Conservation (phyloP, 139 green algal species). For the Micromonas commoda region DNA sequence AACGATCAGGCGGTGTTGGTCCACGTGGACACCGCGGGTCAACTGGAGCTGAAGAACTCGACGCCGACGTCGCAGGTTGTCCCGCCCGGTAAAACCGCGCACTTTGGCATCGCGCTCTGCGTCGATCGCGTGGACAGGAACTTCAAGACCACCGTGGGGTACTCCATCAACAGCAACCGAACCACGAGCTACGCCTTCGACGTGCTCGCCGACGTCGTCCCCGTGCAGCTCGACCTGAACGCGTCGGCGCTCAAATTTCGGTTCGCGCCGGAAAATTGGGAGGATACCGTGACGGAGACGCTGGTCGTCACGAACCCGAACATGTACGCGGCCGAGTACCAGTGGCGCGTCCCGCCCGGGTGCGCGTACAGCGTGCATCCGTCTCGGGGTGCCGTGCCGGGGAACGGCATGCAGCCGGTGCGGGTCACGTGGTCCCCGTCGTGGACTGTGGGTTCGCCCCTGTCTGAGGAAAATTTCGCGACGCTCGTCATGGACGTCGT, state of each 20-base stretch:
- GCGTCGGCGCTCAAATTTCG: constrained; percentile 47
- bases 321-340: constrained; percentile 55
- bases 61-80: constrained; percentile 21
- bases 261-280: constrained; percentile 27
- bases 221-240: constrained; percentile 22
- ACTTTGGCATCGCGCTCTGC: constrained; percentile 50
- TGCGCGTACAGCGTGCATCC: constrained; percentile 41
- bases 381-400: constrained; percentile 31
- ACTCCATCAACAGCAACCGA: constrained; percentile 65
- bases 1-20: constrained; percentile 50
- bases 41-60: neutral
- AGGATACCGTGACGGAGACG: constrained; percentile 45
- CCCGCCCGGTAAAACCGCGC: constrained; percentile 34
- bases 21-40: constrained; percentile 38
- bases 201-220: constrained; percentile 53
- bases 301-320: constrained; percentile 57
- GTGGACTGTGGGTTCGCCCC: neutral
- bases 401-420: neutral
- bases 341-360: constrained; percentile 33
- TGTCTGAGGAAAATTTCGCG: neutral
- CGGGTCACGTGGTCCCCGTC: constrained; percentile 14
- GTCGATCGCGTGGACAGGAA: constrained; percentile 16
- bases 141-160: constrained; percentile 49
- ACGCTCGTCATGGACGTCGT: neutral
- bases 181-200: constrained; percentile 51